Evolutionary conservation across 768 basidiomycete genomes (phyloP), one percentile per base, ranked within the genome.

Genomic region (Termitomyces sp.): DNA sequence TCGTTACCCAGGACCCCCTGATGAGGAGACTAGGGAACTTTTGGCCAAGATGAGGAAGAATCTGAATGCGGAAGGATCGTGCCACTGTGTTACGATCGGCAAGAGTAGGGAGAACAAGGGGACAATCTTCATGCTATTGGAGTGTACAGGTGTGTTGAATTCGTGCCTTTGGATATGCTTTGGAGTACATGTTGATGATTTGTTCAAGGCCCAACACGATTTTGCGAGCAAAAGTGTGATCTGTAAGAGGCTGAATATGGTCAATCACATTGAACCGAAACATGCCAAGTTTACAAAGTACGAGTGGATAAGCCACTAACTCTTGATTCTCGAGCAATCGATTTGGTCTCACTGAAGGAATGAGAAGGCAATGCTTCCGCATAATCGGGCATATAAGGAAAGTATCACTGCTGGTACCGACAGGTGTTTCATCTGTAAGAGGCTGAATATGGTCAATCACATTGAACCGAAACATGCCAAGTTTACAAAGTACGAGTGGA

Each of bases 21-120:
- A 46, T 27, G 13, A 26, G 6, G 44, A 59, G 6, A 3, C 42
- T 13, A 10, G 31, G 24, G 27, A 24, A 13, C 20, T 26, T 8
- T 0, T 52, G 20, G 42, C 8, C 14, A 24, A 47, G 27, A 36
- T 60, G n/a, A 16, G 43, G 5, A 42, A 47, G 20, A 24, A 26
- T 4, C 14, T 63, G 22, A 8, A 7, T 13, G n/a, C 46, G 26
- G 31, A 57, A 9, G 24, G 27, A 12, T 3, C 46, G 13, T 59
- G 55, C 27, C 53, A 55, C 12, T 43, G 47, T n/a, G 4, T 37
- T 5, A 18, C 43, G 18, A 7, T 43, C 9, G 61, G 61, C 10
- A 53, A 55, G 49, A 60, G 58, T 34, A 58, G 32, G 44, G 61
- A 60, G 39, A 57, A 53, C 7, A 58, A 58, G 34, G 59, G 50